Evolutionary conservation across 2,329 filamentous ascomycete species (phyloP), one percentile per base, ranked within the genome.

Genomic region (Fusarium sp.): DNA sequence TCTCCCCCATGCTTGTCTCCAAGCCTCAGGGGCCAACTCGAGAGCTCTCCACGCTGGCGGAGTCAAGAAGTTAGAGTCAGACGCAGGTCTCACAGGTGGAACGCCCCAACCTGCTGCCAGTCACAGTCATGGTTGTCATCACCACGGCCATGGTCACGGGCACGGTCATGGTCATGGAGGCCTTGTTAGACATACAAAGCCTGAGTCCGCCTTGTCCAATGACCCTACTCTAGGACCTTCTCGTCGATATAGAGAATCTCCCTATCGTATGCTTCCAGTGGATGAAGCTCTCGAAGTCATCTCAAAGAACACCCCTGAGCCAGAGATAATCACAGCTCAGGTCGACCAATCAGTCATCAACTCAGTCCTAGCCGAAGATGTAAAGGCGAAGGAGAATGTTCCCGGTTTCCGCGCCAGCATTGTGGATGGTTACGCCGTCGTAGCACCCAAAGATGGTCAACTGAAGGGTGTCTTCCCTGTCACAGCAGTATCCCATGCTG

Each of bases 381-480:
- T 99, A 23, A 87, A 84, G 38, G 93, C 96, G 0, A 81, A 81
- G 4, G 95, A 97, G 77, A 88, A 91, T 7, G 96, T 99, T 0
- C 96, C 96, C 0, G 96, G 95, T 0, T 99, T 97, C 80, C 86
- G 93, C 63, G 96, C 96, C 16, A 98, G 95, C 76, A 98, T 97
- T 40, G 96, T 99, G 0, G 96, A 99, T 78, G 96, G 96, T 1
- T 99, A 99, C 76, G 96, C 96, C 2, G 87, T 97, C 0, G 89
- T 94, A 36, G 90, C 88, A 6, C 85, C 86, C 58, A 81, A 82
- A 29, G 83, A 88, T 40, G 88, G 86, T 0, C 88, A 86, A 53
- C 86, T 92, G 53, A 92, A 91, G 73, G 94, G 95, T 0, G 81
- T 90, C 1, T 98, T 96, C 75, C 93, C 95, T 0, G 95, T 99